Evolutionary conservation across 768 basidiomycete genomes (phyloP), one percentile per base, ranked within the genome.

Genomic region (Lyophyllum semitale): DNA sequence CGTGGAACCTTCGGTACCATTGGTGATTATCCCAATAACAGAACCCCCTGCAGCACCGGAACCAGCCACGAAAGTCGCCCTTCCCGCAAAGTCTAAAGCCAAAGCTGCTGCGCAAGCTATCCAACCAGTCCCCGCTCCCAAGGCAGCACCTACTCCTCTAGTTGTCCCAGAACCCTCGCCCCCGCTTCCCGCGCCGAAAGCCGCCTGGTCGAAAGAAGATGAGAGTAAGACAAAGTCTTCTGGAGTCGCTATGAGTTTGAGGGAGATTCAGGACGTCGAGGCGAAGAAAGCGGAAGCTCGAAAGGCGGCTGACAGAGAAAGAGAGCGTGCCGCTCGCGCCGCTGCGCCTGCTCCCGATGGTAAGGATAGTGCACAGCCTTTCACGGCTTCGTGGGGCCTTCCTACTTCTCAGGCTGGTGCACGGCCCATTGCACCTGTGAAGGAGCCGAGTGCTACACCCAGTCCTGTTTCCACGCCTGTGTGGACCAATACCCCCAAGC

Each of bases 251-350:
- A 75, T 88, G 33, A 92, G 91, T 58, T 73, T 99, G 33, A 87
- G 95, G 52, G 94, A 98, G 54, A 99, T 99, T 43, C 97, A 99
- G 69, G 94, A 97, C 61, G 87, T 89, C 2, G 97, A 99, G 71
- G 84, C 83, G 8, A 93, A 84, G 72, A 88, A 87, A 64, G 78
- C 83, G 2, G 94, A 93, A 63, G 84, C 80, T 11, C 83, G 89
- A 40, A 95, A 90, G 68, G 79, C 78, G 22, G 84, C 82, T 18
- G 88, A 93, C 59, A 83, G 85, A 59, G 88, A 91, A 59, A 82
- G 82, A 41, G 88, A 91, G 55, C 81, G 83, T 30, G 71, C 77
- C 33, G 76, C 81, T 46, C 85, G 85, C 40, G 72, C 73, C 26
- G 73, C 76, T 27, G 67, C 76, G 20, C 64, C 75, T 20, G 53